These are phyloP conservation scores for Allodekkera sacchari DNA, from an alignment of 805 yeast genomes.

Conservation along the genomic window DNA sequence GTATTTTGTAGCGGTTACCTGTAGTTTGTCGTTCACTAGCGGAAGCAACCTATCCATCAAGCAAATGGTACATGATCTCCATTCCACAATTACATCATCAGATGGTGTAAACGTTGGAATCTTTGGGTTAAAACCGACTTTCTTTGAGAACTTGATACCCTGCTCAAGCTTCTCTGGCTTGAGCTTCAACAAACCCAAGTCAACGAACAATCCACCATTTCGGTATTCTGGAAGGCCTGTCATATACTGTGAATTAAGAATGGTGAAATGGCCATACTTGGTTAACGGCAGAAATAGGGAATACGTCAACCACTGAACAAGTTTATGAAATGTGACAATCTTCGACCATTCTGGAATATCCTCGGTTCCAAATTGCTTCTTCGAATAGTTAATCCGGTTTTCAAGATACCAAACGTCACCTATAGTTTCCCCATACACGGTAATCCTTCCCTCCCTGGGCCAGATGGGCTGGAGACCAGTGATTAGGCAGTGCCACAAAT, in stretches of 20 bases:
- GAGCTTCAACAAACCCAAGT: constrained; percentile 40
- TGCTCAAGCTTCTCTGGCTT: constrained; percentile 31
- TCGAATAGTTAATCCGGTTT: constrained; percentile 19
- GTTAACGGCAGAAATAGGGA: constrained; percentile 48
- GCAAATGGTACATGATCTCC: constrained; percentile 58
- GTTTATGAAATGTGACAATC: constrained; percentile 55
- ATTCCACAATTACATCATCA: constrained; percentile 56
- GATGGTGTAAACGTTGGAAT: constrained; percentile 46
- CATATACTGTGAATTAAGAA: constrained; percentile 31
- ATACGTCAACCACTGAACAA: constrained; percentile 62
- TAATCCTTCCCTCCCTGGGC: constrained; percentile 50
- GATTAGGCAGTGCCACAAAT: constrained; percentile 49
- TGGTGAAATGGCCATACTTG: constrained; percentile 34
- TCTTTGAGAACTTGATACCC: constrained; percentile 30
- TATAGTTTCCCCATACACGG: constrained; percentile 39
- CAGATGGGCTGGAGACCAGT: constrained; percentile 49
- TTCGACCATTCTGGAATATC: constrained; percentile 28
- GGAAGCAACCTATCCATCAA: constrained; percentile 46
- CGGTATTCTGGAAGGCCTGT: constrained; percentile 57
- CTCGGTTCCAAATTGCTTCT: constrained; percentile 11
- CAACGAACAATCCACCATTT: constrained; percentile 58
- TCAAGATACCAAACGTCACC: constrained; percentile 57
- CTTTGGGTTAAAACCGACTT: constrained; percentile 18
- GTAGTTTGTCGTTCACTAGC: constrained; percentile 38
- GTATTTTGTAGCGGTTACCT: constrained; percentile 20